Percentiles rank a stretch among this genome's conserved stretches.
phyloP scores from a whole-genome alignment of 2,329 filamentous ascomycete species.

The Endoconidiophora laricicola region DNA sequence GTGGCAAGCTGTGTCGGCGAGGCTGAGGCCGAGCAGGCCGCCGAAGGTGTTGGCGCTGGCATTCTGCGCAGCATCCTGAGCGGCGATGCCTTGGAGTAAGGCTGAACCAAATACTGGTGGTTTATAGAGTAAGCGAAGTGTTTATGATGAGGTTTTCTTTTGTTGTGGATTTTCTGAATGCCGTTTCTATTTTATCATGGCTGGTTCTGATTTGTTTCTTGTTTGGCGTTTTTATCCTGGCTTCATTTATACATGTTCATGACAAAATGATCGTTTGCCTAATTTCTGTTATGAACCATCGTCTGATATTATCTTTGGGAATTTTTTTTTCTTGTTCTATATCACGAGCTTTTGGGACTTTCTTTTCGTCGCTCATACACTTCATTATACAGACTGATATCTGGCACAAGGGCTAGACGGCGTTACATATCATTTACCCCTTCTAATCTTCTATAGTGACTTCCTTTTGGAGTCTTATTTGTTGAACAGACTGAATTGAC shows the following conservation, averaged over 20 bases:
- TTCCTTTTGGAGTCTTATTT: no score
- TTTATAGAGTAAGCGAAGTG: neutral
- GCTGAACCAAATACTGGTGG: neutral
- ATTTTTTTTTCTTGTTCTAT: no score
- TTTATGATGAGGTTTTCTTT: neutral
- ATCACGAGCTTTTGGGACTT: no score
- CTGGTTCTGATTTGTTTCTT: neutral
- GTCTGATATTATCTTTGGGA: neutral
- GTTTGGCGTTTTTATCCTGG: neutral
- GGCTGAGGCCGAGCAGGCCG: slow-evolving; percentile 57
- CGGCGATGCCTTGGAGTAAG: slow-evolving; percentile 40
- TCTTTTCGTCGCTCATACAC: no score
- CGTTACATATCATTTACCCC: no score
- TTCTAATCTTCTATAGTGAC: no score
- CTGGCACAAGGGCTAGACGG: no score
- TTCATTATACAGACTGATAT: no score
- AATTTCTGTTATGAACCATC: neutral
- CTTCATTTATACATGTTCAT: neutral
- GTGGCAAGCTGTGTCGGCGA: slow-evolving; percentile 67
- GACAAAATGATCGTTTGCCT: neutral
- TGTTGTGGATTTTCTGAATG: neutral
- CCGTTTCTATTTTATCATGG: neutral
- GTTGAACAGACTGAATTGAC: neutral
- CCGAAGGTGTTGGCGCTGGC: slow-evolving; percentile 43
- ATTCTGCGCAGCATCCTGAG: slow-evolving; percentile 47